These are phyloP conservation scores for Emericellopsis atlantica DNA, from an alignment of 2,329 filamentous ascomycete species.

Conservation along the genomic window DNA sequence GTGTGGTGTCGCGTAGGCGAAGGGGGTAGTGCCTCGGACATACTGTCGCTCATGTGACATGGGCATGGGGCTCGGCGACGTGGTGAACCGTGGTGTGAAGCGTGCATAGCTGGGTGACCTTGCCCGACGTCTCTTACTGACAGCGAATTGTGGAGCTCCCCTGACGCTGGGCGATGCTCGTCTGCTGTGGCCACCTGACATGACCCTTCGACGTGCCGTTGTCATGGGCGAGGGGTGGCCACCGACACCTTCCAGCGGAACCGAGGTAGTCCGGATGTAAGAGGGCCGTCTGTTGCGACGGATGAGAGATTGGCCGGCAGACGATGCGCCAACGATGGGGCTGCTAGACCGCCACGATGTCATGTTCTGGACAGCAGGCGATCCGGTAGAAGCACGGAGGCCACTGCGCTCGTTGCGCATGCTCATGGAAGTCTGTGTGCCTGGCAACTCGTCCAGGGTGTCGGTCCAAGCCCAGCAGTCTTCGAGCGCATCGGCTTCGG, in stretches of 20 bases:
- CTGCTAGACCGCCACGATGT: conserved; percentile 12
- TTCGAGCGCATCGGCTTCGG: conserved; percentile 50
- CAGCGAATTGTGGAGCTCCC: conserved; percentile 12
- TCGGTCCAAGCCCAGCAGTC: conserved; percentile 57
- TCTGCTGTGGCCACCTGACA: conserved; percentile 25
- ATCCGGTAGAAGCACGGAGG: conserved; percentile 18
- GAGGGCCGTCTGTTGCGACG: conserved; percentile 28
- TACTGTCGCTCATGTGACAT: conserved; percentile 17
- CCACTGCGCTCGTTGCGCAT: conserved; percentile 21
- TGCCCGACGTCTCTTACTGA: conserved; percentile 38
- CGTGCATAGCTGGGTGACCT: conserved; percentile 42
- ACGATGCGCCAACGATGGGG: conserved; percentile 12
- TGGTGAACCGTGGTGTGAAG: conserved; percentile 44
- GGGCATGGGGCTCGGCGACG: conserved; percentile 29
- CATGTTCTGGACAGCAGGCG: conserved; percentile 24
- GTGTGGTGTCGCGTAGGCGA: conserved; percentile 64
- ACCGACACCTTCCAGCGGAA: conserved; percentile 27
- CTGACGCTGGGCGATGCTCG: conserved; percentile 17
- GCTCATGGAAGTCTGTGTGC: conserved; percentile 27
- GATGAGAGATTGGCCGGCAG: conserved; percentile 23
- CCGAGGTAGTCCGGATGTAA: conserved; percentile 37
- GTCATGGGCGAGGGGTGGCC: conserved; percentile 22
- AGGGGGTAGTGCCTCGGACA: conserved; percentile 37
- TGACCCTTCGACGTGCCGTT: conserved; percentile 27
- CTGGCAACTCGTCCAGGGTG: conserved; percentile 45